Percentiles rank a stretch among this genome's conserved stretches.
These are phyloP conservation scores for Yamadazyma aaseri DNA, from an alignment of 1,139 yeast genomes.

Conservation along the genomic window DNA sequence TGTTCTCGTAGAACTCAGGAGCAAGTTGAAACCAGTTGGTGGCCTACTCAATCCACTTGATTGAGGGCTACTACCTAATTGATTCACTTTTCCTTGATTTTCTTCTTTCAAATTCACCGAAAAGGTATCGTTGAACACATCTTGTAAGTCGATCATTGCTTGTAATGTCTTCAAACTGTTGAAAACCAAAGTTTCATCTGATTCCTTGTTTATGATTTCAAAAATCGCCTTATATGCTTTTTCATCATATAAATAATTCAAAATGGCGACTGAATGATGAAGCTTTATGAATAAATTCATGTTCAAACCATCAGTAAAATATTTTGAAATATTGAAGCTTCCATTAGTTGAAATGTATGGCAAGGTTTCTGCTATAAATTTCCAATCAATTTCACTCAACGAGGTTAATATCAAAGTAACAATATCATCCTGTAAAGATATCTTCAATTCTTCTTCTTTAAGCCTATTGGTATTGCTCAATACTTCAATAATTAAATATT, in stretches of 20 bases:
- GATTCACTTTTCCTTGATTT: background rate
- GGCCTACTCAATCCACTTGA: background rate
- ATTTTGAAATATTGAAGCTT: slow-evolving; percentile 44
- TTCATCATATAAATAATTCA: slow-evolving; percentile 62
- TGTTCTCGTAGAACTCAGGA: background rate
- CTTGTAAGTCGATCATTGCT: slow-evolving; percentile 54
- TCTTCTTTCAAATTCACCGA: slow-evolving; percentile 26
- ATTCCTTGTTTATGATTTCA: slow-evolving; percentile 49
- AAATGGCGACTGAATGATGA: slow-evolving; percentile 68
- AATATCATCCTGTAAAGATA: slow-evolving; percentile 52
- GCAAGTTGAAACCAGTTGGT: background rate
- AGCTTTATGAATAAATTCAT: slow-evolving; percentile 43
- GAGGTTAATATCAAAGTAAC: slow-evolving; percentile 53
- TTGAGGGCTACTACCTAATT: background rate
- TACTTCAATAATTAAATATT: slow-evolving; percentile 65
- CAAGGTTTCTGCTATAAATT: slow-evolving; percentile 47
- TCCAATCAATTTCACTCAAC: slow-evolving; percentile 62
- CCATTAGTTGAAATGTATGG: slow-evolving; percentile 27
- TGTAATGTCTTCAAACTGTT: slow-evolving; percentile 44
- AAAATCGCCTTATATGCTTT: slow-evolving; percentile 57
- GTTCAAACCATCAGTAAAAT: slow-evolving; percentile 33
- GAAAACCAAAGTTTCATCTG: slow-evolving; percentile 41
- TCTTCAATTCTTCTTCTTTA: slow-evolving; percentile 33
- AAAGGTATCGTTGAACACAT: slow-evolving; percentile 25
- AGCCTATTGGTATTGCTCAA: slow-evolving; percentile 45